Evolutionary conservation across 768 basidiomycete genomes (phyloP), one percentile per base, ranked within the genome.

Genomic region (Boletus bicolor): DNA sequence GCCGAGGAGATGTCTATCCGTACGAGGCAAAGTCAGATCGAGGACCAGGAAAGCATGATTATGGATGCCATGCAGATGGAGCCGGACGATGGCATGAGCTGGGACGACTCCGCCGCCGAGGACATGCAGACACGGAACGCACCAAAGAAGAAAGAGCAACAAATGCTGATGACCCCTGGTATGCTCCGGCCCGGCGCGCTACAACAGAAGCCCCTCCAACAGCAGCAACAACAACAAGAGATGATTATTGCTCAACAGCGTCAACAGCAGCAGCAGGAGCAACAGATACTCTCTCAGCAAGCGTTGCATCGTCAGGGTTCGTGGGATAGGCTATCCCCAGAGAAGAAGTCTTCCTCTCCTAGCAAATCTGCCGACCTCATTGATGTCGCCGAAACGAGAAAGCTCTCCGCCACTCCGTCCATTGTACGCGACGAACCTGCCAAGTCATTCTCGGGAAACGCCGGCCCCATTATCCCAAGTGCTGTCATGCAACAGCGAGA

Each of bases 51-150:
- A 52, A 54, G 50, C 69, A 68, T 55, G 72, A 21, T 60, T 47
- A 73, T 64, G 59, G 64, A 64, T n/a, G 48, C 49, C 15, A 66
- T 70, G 51, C 67, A 67, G 5, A 82, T 86, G 78, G 87, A 89
- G 50, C 82, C 81, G 0, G 91, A 93, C 57, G 93, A 94, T 64
- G 88, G 86, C 3, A 90, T 95, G 83, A 80, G 82, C 56, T 95
- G 94, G 93, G 92, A 93, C 46, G 89, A 92, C 51, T 72, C 77
- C 37, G 80, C 77, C 11, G 84, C 82, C 2, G 82, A 81, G 51
- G 76, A 79, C 43, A 77, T 79, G 59, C 79, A 78, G 51, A 69
- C 66, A 14, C 71, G 63, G 12, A 70, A 64, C 45, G 64, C 57
- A 21, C 65, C 70, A 58, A 63, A 51, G 54, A 66, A 56, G 57